Evolutionary conservation across 805 yeast genomes (phyloP).

Genomic region (Suhomyces tanzawaensis): DNA sequence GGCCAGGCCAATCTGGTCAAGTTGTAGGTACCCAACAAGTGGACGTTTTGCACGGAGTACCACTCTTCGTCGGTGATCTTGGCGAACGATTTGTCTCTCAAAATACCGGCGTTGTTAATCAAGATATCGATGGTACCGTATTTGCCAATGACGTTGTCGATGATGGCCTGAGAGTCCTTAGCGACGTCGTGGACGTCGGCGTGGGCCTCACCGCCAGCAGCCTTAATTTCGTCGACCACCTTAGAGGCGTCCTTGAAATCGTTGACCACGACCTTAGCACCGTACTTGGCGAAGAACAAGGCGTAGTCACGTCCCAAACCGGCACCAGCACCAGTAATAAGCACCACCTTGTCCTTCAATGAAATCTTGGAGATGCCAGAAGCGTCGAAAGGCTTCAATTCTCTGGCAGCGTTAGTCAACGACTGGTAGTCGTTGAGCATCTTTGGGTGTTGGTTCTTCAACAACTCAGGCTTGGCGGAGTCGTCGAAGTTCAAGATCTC

Average conservation of each 20-base stretch:
- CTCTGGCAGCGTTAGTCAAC: conserved; percentile 51
- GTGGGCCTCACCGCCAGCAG: conserved; percentile 76
- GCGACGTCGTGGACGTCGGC: conserved; percentile 83
- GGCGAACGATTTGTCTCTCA: conserved; percentile 82
- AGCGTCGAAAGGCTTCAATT: conserved; percentile 50
- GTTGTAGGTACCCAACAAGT: conserved; percentile 75
- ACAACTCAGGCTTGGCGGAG: conserved; percentile 47
- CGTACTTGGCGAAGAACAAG: conserved; percentile 76
- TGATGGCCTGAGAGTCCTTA: conserved; percentile 67
- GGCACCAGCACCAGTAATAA: conserved; percentile 92
- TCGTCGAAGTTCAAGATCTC: conserved; percentile 64
- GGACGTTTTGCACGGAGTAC: conserved; percentile 77
- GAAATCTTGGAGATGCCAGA: conserved; percentile 47
- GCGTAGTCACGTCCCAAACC: conserved; percentile 95
- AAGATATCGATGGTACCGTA: conserved; percentile 85
- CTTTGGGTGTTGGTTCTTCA: conserved; percentile 62
- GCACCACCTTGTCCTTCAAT: conserved; percentile 78
- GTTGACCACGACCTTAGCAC: conserved; percentile 93
- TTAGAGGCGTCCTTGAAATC: conserved; percentile 75
- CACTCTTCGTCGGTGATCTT: conserved; percentile 85
- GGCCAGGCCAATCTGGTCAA: conserved; percentile 94
- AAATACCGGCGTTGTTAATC: conserved; percentile 91
- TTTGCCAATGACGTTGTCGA: conserved; percentile 69
- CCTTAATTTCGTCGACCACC: conserved; percentile 72
- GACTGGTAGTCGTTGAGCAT: conserved; percentile 69